Percentiles rank a stretch among this genome's conserved stretches.
phyloP scores from a whole-genome alignment of 192 early-diverging fungal species.

The Paraglomus occultum region DNA sequence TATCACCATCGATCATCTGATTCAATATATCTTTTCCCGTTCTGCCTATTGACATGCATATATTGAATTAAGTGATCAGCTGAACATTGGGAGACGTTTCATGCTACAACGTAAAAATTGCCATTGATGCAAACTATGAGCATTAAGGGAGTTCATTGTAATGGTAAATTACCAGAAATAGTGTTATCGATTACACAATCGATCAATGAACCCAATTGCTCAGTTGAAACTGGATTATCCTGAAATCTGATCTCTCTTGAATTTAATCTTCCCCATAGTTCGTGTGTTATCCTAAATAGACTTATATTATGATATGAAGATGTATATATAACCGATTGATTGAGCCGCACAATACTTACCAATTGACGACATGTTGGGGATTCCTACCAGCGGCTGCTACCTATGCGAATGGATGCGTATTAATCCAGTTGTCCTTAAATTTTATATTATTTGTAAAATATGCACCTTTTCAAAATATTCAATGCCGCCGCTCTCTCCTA shows the following conservation, averaged over 20 bases:
- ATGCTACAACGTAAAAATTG: not conserved
- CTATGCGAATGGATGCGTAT: not conserved
- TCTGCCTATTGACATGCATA: constrained; percentile 33
- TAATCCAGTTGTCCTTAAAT: not conserved
- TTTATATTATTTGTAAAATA: constrained; percentile 13
- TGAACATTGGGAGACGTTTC: not conserved
- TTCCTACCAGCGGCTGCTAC: constrained; percentile 34
- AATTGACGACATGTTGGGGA: constrained; percentile 46
- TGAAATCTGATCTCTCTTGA: constrained; percentile 42
- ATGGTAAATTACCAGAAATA: constrained; percentile 52
- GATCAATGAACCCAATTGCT: constrained; percentile 60
- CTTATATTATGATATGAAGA: constrained; percentile 26
- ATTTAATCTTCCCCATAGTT: constrained; percentile 57
- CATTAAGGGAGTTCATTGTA: not conserved
- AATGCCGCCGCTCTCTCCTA: constrained; percentile 71
- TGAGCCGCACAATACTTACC: constrained; percentile 35
- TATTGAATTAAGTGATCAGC: not conserved
- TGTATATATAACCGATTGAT: constrained; percentile 32
- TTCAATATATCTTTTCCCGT: constrained; percentile 70
- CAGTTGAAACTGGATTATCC: constrained; percentile 48
- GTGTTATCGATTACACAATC: constrained; percentile 54
- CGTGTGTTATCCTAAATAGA: constrained; percentile 54
- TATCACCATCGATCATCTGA: constrained; percentile 65
- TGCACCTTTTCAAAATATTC: constrained; percentile 74
- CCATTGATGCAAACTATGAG: constrained; percentile 28